phyloP scores from a whole-genome alignment of 805 yeast species.

The Vanderwaltozyma yarrowii region DNA sequence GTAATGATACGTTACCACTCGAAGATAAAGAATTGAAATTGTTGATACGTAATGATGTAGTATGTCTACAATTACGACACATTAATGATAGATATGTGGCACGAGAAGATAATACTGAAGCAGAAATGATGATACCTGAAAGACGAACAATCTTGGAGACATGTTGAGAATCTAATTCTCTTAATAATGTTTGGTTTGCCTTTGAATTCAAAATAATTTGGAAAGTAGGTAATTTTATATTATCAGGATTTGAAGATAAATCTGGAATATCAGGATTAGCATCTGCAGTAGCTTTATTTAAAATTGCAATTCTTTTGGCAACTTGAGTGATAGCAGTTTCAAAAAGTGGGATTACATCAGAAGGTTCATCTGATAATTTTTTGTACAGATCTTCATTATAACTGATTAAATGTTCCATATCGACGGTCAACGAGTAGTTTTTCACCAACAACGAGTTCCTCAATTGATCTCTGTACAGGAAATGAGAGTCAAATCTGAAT shows the following conservation, averaged over 20 bases:
- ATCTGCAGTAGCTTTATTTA: conserved; percentile 18
- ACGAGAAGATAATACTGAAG: conserved; percentile 79
- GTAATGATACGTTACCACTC: conserved; percentile 19
- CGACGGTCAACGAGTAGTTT: conserved; percentile 61
- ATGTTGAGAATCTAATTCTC: conserved; percentile 78
- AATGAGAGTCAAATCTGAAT: conserved; percentile 73
- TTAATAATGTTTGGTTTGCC: conserved; percentile 59
- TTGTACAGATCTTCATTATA: conserved; percentile 86
- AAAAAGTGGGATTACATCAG: conserved; percentile 76
- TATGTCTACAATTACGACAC: conserved; percentile 83
- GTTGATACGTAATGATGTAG: conserved; percentile 43
- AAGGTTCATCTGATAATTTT: conserved; percentile 73
- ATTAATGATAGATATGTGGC: conserved; percentile 76
- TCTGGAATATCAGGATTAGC: conserved; percentile 5
- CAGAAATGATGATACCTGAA: conserved; percentile 87
- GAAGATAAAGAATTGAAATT: conserved; percentile 28
- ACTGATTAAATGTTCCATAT: conserved; percentile 74
- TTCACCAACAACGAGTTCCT: conserved; percentile 77
- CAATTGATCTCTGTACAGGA: conserved; percentile 81
- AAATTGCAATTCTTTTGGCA: conserved; percentile 55
- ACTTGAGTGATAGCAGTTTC: conserved; percentile 78
- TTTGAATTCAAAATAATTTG: conserved; percentile 71
- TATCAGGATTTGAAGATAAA: conserved; percentile 5
- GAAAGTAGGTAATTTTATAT: conserved; percentile 59
- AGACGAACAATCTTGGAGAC: conserved; percentile 83